Evolutionary conservation across 768 basidiomycete species (phyloP).

Genomic region (Podaxis sp.): DNA sequence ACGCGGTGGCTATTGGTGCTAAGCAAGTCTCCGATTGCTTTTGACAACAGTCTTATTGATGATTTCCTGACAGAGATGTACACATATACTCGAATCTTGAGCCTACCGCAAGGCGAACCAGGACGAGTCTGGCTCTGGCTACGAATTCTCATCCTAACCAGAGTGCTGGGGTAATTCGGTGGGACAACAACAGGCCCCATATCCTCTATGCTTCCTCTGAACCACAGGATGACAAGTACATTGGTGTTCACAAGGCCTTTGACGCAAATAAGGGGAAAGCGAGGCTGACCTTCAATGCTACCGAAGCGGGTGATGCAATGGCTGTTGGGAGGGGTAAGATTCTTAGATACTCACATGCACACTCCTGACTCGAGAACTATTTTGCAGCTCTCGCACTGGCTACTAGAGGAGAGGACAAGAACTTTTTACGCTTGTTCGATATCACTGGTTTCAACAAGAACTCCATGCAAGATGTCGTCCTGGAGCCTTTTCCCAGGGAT

Average conservation of each 20-base stretch:
- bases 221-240: slow-evolving; percentile 22
- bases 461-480: slow-evolving; percentile 24
- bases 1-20: slow-evolving; percentile 37
- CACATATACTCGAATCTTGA: slow-evolving; percentile 22
- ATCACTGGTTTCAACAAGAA: slow-evolving; percentile 27
- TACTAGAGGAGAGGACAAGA: slow-evolving; percentile 15
- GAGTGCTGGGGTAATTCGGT: slow-evolving; percentile 41
- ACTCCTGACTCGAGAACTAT: background rate
- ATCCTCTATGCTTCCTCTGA: slow-evolving; percentile 56
- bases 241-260: slow-evolving; percentile 48
- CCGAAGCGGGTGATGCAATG: slow-evolving; percentile 52
- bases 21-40: slow-evolving; percentile 22
- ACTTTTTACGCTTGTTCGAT: slow-evolving; percentile 51
- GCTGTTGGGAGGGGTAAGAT: slow-evolving; percentile 41
- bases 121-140: slow-evolving; percentile 13
- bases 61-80: slow-evolving; percentile 17
- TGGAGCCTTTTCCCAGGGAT: slow-evolving; percentile 30
- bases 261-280: slow-evolving; percentile 28
- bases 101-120: slow-evolving; percentile 8
- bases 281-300: slow-evolving; percentile 34
- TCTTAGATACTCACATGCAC: background rate
- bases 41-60: background rate
- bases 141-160: slow-evolving; percentile 18
- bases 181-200: slow-evolving; percentile 42
- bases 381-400: slow-evolving; percentile 7